A percentile compares a stretch with the other conserved stretches of the same genome.
phyloP scores from a whole-genome alignment of 306 rosid genomes.

The Quercus aquifolioides region DNA sequence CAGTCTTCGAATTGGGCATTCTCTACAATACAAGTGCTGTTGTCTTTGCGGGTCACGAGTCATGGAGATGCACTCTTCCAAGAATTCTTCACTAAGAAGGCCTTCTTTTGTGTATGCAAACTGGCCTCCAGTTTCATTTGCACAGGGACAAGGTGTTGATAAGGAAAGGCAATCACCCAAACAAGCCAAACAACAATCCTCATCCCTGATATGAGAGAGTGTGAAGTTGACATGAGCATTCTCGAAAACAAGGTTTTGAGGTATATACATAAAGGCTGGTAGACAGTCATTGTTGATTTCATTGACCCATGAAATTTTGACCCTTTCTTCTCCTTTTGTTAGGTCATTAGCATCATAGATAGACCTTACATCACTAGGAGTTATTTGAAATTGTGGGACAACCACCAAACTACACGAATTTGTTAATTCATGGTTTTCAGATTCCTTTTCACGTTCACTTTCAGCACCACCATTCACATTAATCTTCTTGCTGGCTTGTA shows the following conservation, averaged over 20 bases:
- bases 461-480: slow-evolving; percentile 28
- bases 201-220: slow-evolving; percentile 60
- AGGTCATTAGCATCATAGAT: slow-evolving; percentile 53
- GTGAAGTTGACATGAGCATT: slow-evolving; percentile 55
- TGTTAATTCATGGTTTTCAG: slow-evolving; percentile 23
- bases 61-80: slow-evolving; percentile 69
- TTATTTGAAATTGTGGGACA: slow-evolving; percentile 38
- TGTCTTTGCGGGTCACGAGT: slow-evolving; percentile 45
- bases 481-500: slow-evolving; percentile 22
- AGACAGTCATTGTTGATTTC: slow-evolving; percentile 42
- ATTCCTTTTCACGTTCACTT: slow-evolving; percentile 28
- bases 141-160: slow-evolving; percentile 60
- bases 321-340: slow-evolving; percentile 81
- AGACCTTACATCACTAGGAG: slow-evolving; percentile 38
- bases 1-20: slow-evolving; percentile 72
- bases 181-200: slow-evolving; percentile 74
- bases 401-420: slow-evolving; percentile 32
- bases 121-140: slow-evolving; percentile 52
- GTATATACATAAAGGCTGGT: slow-evolving; percentile 61
- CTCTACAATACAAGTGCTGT: slow-evolving; percentile 52
- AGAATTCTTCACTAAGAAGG: slow-evolving; percentile 57
- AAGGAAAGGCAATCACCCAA: slow-evolving; percentile 71
- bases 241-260: slow-evolving; percentile 51
- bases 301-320: slow-evolving; percentile 68
- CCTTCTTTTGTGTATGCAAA: slow-evolving; percentile 72